Conservation (phyloP, 2,329 filamentous ascomycete species). For the Colletotrichum melonis region DNA sequence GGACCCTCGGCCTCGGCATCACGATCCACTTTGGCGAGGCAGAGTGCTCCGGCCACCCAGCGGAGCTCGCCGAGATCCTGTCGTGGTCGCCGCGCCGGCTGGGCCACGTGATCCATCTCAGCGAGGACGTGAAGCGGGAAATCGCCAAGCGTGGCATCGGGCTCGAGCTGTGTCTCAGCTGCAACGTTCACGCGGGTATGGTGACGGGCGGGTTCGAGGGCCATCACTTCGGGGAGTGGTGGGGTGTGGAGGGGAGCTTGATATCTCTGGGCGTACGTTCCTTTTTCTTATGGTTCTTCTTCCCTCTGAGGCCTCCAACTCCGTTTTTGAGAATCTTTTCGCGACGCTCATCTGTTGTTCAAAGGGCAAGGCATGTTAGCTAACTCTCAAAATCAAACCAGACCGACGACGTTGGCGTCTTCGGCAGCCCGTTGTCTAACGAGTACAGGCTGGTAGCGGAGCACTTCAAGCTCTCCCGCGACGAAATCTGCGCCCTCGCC, state of each 20-base stretch:
- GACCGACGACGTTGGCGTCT: constrained; percentile 88
- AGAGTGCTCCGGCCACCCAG: constrained; percentile 62
- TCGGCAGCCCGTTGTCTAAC: constrained; percentile 79
- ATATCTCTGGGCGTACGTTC: constrained; percentile 76
- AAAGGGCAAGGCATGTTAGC: neutral
- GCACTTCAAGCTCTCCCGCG: constrained; percentile 70
- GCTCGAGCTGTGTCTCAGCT: constrained; percentile 82
- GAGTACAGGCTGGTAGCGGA: constrained; percentile 80
- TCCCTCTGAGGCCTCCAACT: neutral
- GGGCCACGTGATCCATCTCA: constrained; percentile 83
- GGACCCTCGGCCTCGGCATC: constrained; percentile 65
- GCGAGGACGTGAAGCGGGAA: constrained; percentile 66
- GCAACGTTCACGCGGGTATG: constrained; percentile 83
- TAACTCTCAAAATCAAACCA: constrained; percentile 45
- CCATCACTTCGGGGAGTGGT: constrained; percentile 85
- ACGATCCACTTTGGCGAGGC: constrained; percentile 86
- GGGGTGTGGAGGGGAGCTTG: constrained; percentile 64
- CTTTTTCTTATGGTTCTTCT: constrained; percentile 37
- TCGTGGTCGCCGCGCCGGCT: constrained; percentile 75
- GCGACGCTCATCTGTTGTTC: neutral
- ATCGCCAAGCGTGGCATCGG: constrained; percentile 67
- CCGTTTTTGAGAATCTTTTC: neutral
- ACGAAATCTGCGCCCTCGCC: constrained; percentile 65
- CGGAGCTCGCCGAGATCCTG: constrained; percentile 74
- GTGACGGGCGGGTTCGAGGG: constrained; percentile 72